Evolutionary conservation across 2,329 filamentous ascomycete species (phyloP).

Genomic region (Fusarium sp.): DNA sequence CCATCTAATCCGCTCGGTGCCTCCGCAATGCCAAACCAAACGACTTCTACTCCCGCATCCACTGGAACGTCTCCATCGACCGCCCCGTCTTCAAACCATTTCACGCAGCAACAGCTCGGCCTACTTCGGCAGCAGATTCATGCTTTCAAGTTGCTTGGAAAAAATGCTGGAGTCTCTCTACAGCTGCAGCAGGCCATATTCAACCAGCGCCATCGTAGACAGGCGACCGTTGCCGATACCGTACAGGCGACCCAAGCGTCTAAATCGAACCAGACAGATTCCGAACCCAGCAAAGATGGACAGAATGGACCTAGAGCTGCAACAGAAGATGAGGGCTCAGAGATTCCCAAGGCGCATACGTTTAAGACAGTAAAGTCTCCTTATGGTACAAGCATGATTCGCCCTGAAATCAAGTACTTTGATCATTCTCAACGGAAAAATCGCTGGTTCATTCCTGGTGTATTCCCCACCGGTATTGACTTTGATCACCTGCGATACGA

Average conservation of each 20-base stretch:
- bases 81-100: conserved; percentile 64
- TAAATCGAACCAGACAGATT: conserved; percentile 47
- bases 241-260: conserved; percentile 52
- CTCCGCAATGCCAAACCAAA: conserved; percentile 53
- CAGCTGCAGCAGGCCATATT: conserved; percentile 87
- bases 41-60: conserved; percentile 48
- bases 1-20: conserved; percentile 52
- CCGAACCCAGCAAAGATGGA: conserved; percentile 51
- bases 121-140: conserved; percentile 87
- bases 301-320: conserved; percentile 53
- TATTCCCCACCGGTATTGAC: conserved; percentile 90
- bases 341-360: conserved; percentile 57
- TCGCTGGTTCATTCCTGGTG: conserved; percentile 83
- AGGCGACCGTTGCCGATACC: conserved; percentile 63
- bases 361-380: conserved; percentile 84
- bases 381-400: conserved; percentile 67
- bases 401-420: conserved; percentile 77
- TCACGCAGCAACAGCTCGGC: conserved; percentile 82
- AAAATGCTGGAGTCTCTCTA: conserved; percentile 84
- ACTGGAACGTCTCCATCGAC: conserved; percentile 49
- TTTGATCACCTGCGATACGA: conserved; percentile 87
- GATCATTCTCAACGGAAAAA: conserved; percentile 82
- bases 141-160: conserved; percentile 90
- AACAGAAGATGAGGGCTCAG: conserved; percentile 48
- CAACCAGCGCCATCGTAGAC: conserved; percentile 75